phyloP scores from a whole-genome alignment of 768 basidiomycete species.

The Holtermanniella nyarrowii region DNA sequence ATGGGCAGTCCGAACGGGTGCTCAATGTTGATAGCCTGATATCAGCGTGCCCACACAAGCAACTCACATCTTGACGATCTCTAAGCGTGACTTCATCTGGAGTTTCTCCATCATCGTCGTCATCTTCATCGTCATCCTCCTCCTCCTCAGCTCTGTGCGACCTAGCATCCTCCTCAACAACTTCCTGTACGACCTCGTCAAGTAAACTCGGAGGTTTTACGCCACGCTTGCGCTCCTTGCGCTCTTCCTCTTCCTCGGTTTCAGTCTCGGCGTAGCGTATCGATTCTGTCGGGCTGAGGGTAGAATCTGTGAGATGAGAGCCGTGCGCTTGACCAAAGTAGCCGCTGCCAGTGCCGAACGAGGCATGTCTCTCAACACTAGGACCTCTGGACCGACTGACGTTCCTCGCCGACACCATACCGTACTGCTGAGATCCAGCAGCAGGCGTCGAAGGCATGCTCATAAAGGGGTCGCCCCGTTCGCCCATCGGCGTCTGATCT shows the following conservation, averaged over 20 bases:
- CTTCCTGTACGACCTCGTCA: slow-evolving; percentile 30
- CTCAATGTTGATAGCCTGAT: slow-evolving; percentile 75
- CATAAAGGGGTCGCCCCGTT: neutral
- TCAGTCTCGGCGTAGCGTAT: slow-evolving; percentile 26
- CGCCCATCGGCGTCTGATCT: slow-evolving; percentile 5
- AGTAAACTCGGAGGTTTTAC: slow-evolving; percentile 10
- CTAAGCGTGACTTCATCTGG: slow-evolving; percentile 84
- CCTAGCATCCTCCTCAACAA: slow-evolving; percentile 14
- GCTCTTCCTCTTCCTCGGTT: slow-evolving; percentile 26
- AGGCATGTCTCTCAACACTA: slow-evolving; percentile 14
- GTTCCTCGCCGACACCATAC: slow-evolving; percentile 10
- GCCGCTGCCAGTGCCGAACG: slow-evolving; percentile 5
- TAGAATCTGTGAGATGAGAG: slow-evolving; percentile 20
- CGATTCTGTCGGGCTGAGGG: slow-evolving; percentile 21
- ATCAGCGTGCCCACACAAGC: slow-evolving; percentile 1
- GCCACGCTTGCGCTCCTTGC: slow-evolving; percentile 13
- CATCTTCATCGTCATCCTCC: slow-evolving; percentile 24
- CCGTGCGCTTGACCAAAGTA: slow-evolving; percentile 20
- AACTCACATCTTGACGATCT: slow-evolving; percentile 77
- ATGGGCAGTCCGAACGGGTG: slow-evolving; percentile 98
- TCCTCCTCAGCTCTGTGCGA: slow-evolving; percentile 16
- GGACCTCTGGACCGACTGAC: slow-evolving; percentile 7
- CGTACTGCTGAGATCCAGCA: slow-evolving; percentile 11
- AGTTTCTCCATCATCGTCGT: slow-evolving; percentile 42
- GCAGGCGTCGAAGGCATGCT: slow-evolving; percentile 8